These are phyloP conservation scores for Santalum album DNA, from an alignment of 164 flowering plant species.

Conservation along the genomic window DNA sequence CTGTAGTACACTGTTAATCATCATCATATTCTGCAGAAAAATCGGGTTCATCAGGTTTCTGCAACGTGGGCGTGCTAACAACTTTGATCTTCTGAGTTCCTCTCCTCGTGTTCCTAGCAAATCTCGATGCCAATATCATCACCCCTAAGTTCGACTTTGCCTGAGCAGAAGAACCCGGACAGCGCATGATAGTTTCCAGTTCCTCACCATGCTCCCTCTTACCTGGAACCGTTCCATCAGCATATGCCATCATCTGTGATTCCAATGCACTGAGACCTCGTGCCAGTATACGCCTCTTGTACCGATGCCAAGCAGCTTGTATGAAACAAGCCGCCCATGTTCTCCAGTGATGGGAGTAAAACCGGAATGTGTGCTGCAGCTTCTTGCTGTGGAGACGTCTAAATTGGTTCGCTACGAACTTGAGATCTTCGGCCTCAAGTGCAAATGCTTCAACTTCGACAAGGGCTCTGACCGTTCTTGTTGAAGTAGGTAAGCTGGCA, in stretches of 20 bases:
- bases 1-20: no score
- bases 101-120: conserved; percentile 75
- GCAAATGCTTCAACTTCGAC: conserved; percentile 88
- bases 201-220: conserved; percentile 30
- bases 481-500: conserved; percentile 70
- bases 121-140: conserved; percentile 62
- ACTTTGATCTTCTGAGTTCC: conserved; percentile 61
- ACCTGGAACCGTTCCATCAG: conserved; percentile 17
- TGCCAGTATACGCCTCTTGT: conserved; percentile 50
- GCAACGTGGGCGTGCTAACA: conserved; percentile 44
- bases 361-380: conserved; percentile 83
- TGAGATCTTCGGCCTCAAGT: conserved; percentile 75
- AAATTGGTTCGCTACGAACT: conserved; percentile 86
- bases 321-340: conserved; percentile 98
- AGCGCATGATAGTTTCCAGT: conserved; percentile 15
- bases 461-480: conserved; percentile 70
- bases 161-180: conserved; percentile 24
- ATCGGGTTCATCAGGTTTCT: conserved; percentile 91
- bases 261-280: conserved; percentile 34
- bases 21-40: conserved; percentile 63
- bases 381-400: conserved; percentile 84
- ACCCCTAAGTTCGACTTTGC: conserved; percentile 44
- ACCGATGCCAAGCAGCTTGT: conserved; percentile 86
- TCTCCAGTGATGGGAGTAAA: conserved; percentile 93
- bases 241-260: no score